Evolutionary conservation across 2,329 filamentous ascomycete species (phyloP), one percentile per base, ranked within the genome.

Genomic region (Ophiostoma australiae): DNA sequence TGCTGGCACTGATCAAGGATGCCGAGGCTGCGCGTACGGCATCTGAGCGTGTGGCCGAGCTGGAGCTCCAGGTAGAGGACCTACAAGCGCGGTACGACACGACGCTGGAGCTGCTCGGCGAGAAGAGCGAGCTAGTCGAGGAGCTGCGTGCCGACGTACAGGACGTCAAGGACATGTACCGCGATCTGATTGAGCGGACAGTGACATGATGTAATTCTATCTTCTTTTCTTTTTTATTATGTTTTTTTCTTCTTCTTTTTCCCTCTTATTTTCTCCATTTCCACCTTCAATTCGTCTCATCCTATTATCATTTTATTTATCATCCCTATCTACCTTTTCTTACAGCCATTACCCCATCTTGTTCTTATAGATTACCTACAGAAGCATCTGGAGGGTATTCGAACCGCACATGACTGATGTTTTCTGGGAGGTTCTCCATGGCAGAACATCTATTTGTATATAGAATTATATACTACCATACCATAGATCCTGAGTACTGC

Each of bases 151-250:
- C 91, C 15, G 95, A 98, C 83, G 91, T 99, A 70, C 84, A 89
- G 74, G 95, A 99, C 83, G 85, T 99, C 79, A 99, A 99, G 84
- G 90, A 90, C 77, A 97, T 99, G 86, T 98, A 98, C 82, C 88
- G 93, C 75, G 94, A 98, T 78, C 81, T 99, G 79, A 91, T 97
- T 68, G 92, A 97, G 81, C 88, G 90, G 77, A 94, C 92, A 72
- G 88, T 93, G 37, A 69, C n/a, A 27, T 37, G 27, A 33, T 15
- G 58, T 33, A 33, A 6, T 63, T 5, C 17, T 33, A 23, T 63
- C 23, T 63, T 15, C n/a, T 58, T 31, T 20, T 13, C 23, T 41
- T 3, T 61, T 20, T 61, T 44, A n/a, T 65, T 69, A 17, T 67
- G 31, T 1, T 61, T 61, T 27, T 15, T 15, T 31, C 27, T 61